Evolutionary conservation across 2,329 filamentous ascomycete genomes (phyloP).

Genomic region (Aspergillus quadrilineatus): DNA sequence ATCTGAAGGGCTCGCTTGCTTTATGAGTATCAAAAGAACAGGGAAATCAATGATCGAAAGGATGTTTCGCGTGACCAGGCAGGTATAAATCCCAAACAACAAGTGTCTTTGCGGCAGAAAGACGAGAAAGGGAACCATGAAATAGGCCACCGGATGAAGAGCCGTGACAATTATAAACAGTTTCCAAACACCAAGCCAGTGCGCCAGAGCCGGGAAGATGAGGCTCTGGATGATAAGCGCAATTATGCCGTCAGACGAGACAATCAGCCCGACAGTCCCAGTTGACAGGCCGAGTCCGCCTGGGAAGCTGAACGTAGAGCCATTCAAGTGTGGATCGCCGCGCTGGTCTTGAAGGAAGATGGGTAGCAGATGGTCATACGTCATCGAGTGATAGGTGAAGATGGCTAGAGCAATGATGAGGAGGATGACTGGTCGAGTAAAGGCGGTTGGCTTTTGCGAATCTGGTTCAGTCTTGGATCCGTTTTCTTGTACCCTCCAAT

Average conservation of each 20-base stretch:
- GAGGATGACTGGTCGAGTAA: conserved; percentile 67
- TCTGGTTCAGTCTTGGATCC: conserved; percentile 46
- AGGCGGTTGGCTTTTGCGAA: conserved; percentile 45
- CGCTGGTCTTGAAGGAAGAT: conserved; percentile 82
- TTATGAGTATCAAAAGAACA: conserved; percentile 68
- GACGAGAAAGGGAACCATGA: conserved; percentile 67
- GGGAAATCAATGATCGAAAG: conserved; percentile 69
- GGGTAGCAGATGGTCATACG: conserved; percentile 84
- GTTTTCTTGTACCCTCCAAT: conserved; percentile 53
- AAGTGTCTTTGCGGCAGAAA: conserved; percentile 56
- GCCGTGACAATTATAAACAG: conserved; percentile 65
- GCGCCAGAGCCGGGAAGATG: conserved; percentile 65
- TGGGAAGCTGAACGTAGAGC: conserved; percentile 55
- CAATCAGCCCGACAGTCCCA: conserved; percentile 66
- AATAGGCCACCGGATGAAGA: conserved; percentile 66
- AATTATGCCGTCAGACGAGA: conserved; percentile 68
- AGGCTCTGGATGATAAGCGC: conserved; percentile 71
- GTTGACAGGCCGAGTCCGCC: conserved; percentile 67
- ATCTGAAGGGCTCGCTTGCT: conserved; percentile 66
- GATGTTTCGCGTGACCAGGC: conserved; percentile 64
- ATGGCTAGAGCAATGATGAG: conserved; percentile 80
- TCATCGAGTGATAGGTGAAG: conserved; percentile 95
- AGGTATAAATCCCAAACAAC: conserved; percentile 64
- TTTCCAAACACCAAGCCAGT: conserved; percentile 65
- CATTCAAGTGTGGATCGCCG: conserved; percentile 29